These are phyloP conservation scores for Pseudogymnoascus sp. DNA, from an alignment of 2,329 filamentous ascomycete genomes.

Conservation along the genomic window DNA sequence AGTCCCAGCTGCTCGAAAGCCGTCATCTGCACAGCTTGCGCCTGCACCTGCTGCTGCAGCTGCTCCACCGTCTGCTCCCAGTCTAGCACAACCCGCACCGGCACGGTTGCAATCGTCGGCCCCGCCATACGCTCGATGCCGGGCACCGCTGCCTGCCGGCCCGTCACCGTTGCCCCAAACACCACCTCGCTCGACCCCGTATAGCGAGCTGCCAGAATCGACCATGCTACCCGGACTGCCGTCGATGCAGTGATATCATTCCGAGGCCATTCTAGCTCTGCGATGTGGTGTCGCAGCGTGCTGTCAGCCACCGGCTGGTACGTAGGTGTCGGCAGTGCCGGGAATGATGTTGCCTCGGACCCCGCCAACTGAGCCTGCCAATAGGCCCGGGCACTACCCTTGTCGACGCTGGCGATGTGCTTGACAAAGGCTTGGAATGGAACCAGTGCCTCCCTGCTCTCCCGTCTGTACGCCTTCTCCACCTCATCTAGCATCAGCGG, in stretches of 20 bases:
- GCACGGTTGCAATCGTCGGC: constrained; percentile 36
- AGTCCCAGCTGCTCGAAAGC: no score
- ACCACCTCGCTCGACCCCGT: constrained; percentile 31
- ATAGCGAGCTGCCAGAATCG: constrained; percentile 31
- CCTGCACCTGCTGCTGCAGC: no score
- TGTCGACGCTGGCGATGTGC: no score
- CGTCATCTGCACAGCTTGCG: no score
- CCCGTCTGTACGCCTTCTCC: background rate
- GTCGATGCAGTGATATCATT: constrained; percentile 20
- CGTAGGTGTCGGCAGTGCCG: background rate
- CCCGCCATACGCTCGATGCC: constrained; percentile 36
- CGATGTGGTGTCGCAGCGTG: no score
- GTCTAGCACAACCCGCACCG: constrained; percentile 12
- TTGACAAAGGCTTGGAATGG: background rate
- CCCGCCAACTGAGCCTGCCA: background rate
- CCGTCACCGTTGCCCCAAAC: constrained; percentile 36
- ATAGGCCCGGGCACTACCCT: no score
- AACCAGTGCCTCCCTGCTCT: background rate
- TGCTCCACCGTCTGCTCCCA: no score
- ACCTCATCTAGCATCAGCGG: background rate
- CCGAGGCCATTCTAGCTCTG: background rate
- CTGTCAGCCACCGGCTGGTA: no score
- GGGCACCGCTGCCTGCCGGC: constrained; percentile 31
- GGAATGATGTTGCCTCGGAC: background rate
- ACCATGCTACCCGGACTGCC: constrained; percentile 35